These are phyloP conservation scores for Paraphoma chrysanthemicola DNA, from an alignment of 2,329 filamentous ascomycete species.

Conservation along the genomic window DNA sequence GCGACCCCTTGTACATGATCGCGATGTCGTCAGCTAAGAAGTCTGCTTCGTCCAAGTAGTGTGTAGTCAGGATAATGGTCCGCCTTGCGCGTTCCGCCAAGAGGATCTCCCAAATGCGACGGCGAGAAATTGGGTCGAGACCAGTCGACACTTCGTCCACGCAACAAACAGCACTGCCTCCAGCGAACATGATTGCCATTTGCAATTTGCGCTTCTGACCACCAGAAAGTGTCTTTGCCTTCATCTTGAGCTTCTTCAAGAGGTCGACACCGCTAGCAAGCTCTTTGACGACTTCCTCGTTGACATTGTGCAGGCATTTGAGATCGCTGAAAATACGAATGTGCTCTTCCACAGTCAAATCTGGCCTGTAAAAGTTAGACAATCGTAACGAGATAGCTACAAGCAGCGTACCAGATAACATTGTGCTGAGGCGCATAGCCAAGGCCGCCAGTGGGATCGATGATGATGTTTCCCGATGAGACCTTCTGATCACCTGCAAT, in stretches of 20 bases:
- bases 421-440: constrained; percentile 37
- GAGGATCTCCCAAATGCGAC: constrained; percentile 92
- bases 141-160: constrained; percentile 89
- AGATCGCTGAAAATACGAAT: constrained; percentile 37
- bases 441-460: constrained; percentile 31
- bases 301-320: constrained; percentile 29
- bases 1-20: constrained; percentile 65
- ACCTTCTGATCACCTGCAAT: constrained; percentile 31
- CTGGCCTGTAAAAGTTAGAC: constrained; percentile 44
- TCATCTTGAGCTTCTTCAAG: constrained; percentile 71
- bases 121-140: constrained; percentile 80
- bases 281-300: constrained; percentile 58
- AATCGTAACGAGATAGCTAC: neutral
- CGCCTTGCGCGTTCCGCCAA: constrained; percentile 78
- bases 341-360: constrained; percentile 37
- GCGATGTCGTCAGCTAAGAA: constrained; percentile 6
- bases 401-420: constrained; percentile 23
- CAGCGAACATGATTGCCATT: constrained; percentile 90
- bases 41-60: constrained; percentile 56
- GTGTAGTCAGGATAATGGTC: constrained; percentile 85
- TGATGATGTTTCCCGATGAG: constrained; percentile 26
- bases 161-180: constrained; percentile 83
- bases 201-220: constrained; percentile 92
- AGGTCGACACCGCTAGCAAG: constrained; percentile 69
- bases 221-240: constrained; percentile 78